Evolutionary conservation across 768 basidiomycete species (phyloP), one percentile per base, ranked within the genome.

Genomic region (Collybiopsis luxurians): DNA sequence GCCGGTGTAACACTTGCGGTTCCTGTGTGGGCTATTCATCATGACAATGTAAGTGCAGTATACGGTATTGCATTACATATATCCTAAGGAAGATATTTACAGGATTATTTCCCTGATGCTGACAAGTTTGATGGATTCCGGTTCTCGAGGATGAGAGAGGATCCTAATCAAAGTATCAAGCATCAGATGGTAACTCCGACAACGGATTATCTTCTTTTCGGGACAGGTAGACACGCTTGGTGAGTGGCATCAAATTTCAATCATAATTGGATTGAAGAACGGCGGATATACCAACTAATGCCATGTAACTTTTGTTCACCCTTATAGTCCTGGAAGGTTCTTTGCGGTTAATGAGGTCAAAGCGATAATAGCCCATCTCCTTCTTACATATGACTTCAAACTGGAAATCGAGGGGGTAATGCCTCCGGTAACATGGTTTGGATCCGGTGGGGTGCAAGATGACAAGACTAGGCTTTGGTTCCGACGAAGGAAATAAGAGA

Each of bases 401-500:
- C 57, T 73, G 31, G 68, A 73, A 48, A 68, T 72, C 36, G 71
- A 71, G 43, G 45, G 45, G 21, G 64, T 67, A 31, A 65, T 70
- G 19, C 75, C 77, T 7, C 62, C 66, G 27, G 71, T 72, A 48
- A 48, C 66, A 47, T 73, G 71, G 71, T 60, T 34, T 13, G 31
- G 31, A 6, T 5, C 6, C 5, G 31, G 31, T 13, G 31, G 31
- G 31, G 13, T 34, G 31, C 31, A 34, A 34, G 31, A 34, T 34
- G 31, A 34, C 5, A 34, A 34, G 31, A 34, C 31, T 5, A 34
- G 13, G 31, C 6, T 34, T 34, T 34, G 31, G 31, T 34, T 34
- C 13, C 5, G 31, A 13, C 5, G 13, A 13, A 5, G 31, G 31
- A 34, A 34, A 34, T 34, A 34, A 13, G 5, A 34, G 31, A 6